Percentiles rank a stretch among this genome's conserved stretches.
These are phyloP conservation scores for Tetrahymena borealis DNA, from an alignment of 73 alveolate species.

Conservation along the genomic window DNA sequence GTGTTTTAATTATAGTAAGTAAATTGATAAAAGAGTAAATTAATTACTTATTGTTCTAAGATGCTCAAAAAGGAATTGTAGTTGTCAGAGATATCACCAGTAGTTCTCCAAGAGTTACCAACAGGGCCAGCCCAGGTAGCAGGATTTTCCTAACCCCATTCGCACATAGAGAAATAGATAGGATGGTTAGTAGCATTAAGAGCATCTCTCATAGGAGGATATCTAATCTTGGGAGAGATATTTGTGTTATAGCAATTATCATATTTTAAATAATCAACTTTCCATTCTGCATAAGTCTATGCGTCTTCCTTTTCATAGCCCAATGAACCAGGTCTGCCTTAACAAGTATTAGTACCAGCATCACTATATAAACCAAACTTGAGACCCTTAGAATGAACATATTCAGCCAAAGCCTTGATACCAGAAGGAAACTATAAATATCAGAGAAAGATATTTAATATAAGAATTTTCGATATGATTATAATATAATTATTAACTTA, in stretches of 20 bases:
- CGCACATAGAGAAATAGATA: constrained; percentile 89
- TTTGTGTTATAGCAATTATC: constrained; percentile 51
- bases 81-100: constrained; percentile 68
- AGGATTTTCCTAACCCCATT: constrained; percentile 90
- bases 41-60: neutral
- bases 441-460: constrained; percentile 34
- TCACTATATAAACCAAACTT: constrained; percentile 78
- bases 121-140: constrained; percentile 72
- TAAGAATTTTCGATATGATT: neutral
- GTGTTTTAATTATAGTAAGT: neutral
- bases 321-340: constrained; percentile 72
- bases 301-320: constrained; percentile 74
- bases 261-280: constrained; percentile 66
- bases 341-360: constrained; percentile 76
- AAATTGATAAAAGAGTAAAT: neutral
- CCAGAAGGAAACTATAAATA: constrained; percentile 75
- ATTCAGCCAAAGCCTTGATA: constrained; percentile 64
- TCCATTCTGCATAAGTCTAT: constrained; percentile 63
- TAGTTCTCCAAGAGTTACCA: constrained; percentile 96
- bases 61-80: constrained; percentile 24
- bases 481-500: neutral
- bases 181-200: constrained; percentile 73
- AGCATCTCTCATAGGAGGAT: constrained; percentile 92
- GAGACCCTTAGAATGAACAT: constrained; percentile 60
- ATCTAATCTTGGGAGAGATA: constrained; percentile 58